Conservation (phyloP, 2,329 filamentous ascomycete species). For the Cordyceps cateniannulata region DNA sequence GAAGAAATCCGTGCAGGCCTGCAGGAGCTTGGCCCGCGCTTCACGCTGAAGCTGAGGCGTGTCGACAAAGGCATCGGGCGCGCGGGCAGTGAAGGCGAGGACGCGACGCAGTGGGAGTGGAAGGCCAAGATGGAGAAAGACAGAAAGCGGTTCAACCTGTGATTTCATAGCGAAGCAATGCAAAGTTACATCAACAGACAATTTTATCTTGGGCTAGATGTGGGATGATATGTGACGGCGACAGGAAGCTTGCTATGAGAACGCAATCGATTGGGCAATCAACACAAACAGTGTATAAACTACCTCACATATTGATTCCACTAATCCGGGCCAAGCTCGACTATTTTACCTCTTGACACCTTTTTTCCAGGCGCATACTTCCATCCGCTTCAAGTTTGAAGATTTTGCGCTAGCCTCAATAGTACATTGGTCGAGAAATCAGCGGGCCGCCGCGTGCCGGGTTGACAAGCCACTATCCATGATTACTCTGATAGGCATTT, state of each 20-base stretch:
- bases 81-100: conserved; percentile 59
- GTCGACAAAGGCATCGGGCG: conserved; percentile 81
- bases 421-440: conserved; percentile 4
- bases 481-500: not conserved
- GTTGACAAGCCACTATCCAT: not conserved
- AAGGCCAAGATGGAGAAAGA: conserved; percentile 92
- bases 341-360: too few relatives aligned
- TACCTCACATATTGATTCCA: not conserved
- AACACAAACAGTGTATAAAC: not conserved
- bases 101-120: conserved; percentile 92
- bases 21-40: conserved; percentile 81
- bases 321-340: not conserved
- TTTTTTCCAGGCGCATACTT: not conserved
- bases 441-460: not conserved
- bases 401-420: conserved; percentile 2
- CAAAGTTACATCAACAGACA: not conserved
- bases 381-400: not conserved
- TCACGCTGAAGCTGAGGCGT: conserved; percentile 72
- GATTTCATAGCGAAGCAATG: conserved; percentile 19
- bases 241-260: not conserved
- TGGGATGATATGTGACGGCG: not conserved
- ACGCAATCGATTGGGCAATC: not conserved
- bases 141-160: conserved; percentile 89
- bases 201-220: not conserved
- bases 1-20: conserved; percentile 80